Conservation (phyloP, 352 stramenopile genomes). For the Phytophthora aleatoria region DNA sequence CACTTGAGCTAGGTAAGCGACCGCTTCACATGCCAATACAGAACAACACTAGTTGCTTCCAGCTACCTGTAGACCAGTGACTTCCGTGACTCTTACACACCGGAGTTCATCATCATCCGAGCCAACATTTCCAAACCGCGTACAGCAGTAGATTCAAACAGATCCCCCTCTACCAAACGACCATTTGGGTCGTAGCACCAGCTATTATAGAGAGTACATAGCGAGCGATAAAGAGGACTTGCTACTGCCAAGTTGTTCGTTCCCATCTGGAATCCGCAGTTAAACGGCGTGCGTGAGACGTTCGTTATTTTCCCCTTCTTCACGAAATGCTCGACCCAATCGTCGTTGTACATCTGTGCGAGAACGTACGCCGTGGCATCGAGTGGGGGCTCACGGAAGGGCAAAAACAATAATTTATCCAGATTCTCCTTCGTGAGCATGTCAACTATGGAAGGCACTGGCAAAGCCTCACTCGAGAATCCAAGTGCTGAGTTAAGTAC, state of each 20-base stretch:
- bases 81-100: neutral
- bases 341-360: constrained; percentile 6
- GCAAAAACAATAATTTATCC: constrained; percentile 29
- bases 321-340: constrained; percentile 35
- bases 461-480: neutral
- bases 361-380: constrained; percentile 26
- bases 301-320: constrained; percentile 8
- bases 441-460: neutral
- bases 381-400: constrained; percentile 19
- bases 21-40: neutral
- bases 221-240: constrained; percentile 22
- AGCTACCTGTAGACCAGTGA: neutral
- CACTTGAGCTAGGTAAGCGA: neutral
- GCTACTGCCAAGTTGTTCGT: constrained; percentile 12
- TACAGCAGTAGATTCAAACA: constrained; percentile 1
- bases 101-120: constrained; percentile 1
- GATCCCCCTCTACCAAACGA: constrained; percentile 17
- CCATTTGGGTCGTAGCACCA: constrained; percentile 31
- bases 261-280: constrained; percentile 25
- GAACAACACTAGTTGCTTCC: neutral
- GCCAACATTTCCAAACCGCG: neutral
- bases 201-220: constrained; percentile 24
- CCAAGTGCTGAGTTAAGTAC: constrained; percentile 21
- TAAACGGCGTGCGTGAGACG: constrained; percentile 1
- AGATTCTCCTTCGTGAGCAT: constrained; percentile 11